These are phyloP conservation scores for Paramyrothecium roridum DNA, from an alignment of 2,329 filamentous ascomycete species.

Conservation along the genomic window DNA sequence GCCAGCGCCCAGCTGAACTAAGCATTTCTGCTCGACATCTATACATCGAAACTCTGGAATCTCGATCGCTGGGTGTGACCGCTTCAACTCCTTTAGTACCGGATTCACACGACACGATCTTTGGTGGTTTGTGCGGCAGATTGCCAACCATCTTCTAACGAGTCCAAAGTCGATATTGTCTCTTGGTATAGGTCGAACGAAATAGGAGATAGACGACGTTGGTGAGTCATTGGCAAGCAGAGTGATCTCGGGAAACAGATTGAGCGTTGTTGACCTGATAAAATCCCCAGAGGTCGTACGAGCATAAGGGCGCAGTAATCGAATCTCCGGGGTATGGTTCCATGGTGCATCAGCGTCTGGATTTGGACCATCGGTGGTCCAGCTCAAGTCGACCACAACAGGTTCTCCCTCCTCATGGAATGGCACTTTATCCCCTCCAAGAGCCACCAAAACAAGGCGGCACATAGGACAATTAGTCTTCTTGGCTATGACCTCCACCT, in stretches of 20 bases:
- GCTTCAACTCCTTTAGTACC: not conserved
- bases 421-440: not conserved
- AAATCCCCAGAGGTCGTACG: not conserved
- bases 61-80: not conserved
- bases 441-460: not conserved
- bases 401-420: not conserved
- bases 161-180: not conserved
- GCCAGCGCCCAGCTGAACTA: not conserved
- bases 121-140: not conserved
- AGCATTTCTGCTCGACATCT: not conserved
- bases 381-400: not conserved
- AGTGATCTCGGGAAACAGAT: not conserved
- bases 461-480: not conserved
- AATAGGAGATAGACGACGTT: not conserved
- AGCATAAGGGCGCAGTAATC: not conserved
- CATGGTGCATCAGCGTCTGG: too few relatives aligned
- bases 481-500: not conserved
- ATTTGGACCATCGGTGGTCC: not conserved
- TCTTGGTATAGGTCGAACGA: not conserved
- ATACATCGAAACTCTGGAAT: not conserved
- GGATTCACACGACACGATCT: not conserved
- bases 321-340: not conserved
- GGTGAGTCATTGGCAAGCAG: not conserved
- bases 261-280: not conserved
- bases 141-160: not conserved